Evolutionary conservation across 2,329 filamentous ascomycete species (phyloP), one percentile per base, ranked within the genome.

Genomic region (Kalmusia sp.): DNA sequence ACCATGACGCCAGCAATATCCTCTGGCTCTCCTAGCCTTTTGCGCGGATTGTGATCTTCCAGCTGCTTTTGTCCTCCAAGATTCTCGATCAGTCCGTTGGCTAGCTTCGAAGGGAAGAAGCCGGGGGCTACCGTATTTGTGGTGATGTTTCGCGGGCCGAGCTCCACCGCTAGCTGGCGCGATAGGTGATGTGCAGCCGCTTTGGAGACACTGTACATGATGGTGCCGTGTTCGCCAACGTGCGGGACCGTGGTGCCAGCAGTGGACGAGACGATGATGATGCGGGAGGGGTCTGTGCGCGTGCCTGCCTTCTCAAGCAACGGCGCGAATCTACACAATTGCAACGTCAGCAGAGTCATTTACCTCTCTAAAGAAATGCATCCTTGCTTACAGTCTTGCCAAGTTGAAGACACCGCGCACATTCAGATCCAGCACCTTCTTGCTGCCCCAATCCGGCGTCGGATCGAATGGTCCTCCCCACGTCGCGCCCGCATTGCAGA

Each of bases 51-150:
- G 12, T 44, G 55, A 15, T 69, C 60, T 24, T 67, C 61, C 12
- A 75, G 47, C 38, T 66, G 80, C 64, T 84, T 76, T 3, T 76
- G 72, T 11, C 73, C 73, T 3, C 73, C 74, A 3, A 74, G 54
- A 15, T 65, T 64, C 15, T 75, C 70, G 34, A 77, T 76, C 43
- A 76, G 55, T 3, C 69, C 71, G 27, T 71, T 70, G 2, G 72
- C 71, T 6, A 74, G 54, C 43, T 74, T 73, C 4, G 70, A 72
- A 1, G 71, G 71, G 56, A 77, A 73, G 57, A 76, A 76, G 35
- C 74, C 74, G 3, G 74, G 74, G 2, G 73, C 70, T 19, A 77
- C 67, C 3, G 70, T 70, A 53, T 76, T 77, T 27, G 65, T 70
- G 2, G 70, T 74, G 46, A 77, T 73, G 49, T 76, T 73, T 12